Conservation (phyloP, 108 stramenopile genomes). For the Nitzschia palea region DNA sequence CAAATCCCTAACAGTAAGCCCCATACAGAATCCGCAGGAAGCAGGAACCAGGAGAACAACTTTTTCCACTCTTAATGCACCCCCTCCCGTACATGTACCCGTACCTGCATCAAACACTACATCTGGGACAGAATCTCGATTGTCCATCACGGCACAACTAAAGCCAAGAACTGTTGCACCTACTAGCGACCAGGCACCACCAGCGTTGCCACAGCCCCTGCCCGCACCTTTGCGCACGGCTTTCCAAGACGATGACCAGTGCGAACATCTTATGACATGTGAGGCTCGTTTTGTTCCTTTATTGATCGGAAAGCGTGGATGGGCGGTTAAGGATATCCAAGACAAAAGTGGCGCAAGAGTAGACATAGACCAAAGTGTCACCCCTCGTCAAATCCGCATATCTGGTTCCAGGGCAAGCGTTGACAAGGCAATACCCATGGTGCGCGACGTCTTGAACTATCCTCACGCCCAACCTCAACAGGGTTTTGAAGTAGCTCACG, state of each 20-base stretch:
- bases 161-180: too few relatives aligned
- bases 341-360: conserved; percentile 81
- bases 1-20: background rate
- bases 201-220: too few relatives aligned
- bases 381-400: conserved; percentile 76
- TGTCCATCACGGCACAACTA: too few relatives aligned
- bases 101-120: too few relatives aligned
- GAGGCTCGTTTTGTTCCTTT: conserved; percentile 82
- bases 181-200: too few relatives aligned
- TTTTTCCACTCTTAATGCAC: too few relatives aligned
- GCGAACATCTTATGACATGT: conserved; percentile 46
- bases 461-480: conserved; percentile 61
- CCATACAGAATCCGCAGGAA: background rate
- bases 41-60: too few relatives aligned
- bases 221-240: too few relatives aligned
- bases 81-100: too few relatives aligned
- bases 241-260: background rate
- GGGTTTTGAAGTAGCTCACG: background rate
- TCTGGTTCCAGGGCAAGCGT: conserved; percentile 65
- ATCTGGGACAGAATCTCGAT: too few relatives aligned
- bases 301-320: conserved; percentile 83
- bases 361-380: conserved; percentile 81
- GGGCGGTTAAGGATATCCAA: conserved; percentile 89
- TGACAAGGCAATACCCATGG: conserved; percentile 68
- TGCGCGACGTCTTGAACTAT: conserved; percentile 82